A percentile compares a stretch with the other conserved stretches of the same genome.
Conservation (phyloP, 345 rosid genomes). For the Isatis tinctoria region DNA sequence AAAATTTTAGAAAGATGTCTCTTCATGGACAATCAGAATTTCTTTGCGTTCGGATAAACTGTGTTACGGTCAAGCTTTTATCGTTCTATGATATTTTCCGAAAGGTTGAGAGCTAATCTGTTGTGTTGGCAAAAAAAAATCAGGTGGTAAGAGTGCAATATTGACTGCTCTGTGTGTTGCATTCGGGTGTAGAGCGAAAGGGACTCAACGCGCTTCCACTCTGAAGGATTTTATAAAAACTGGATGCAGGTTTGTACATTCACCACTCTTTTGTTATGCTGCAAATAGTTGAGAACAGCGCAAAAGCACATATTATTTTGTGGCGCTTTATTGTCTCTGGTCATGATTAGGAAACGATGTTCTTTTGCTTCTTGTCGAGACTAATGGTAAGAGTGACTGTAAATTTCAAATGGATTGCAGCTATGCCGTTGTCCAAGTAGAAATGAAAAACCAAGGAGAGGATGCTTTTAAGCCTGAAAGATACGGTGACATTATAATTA, state of each 20-base stretch:
- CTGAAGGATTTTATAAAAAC: constrained; percentile 83
- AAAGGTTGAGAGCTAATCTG: neutral
- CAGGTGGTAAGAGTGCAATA: constrained; percentile 95
- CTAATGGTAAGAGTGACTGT: neutral
- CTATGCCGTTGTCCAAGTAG: constrained; percentile 70
- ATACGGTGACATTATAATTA: constrained; percentile 59
- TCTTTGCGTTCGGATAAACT: neutral
- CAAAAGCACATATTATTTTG: neutral
- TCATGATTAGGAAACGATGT: neutral
- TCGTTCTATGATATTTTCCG: neutral
- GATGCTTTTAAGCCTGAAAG: constrained; percentile 75
- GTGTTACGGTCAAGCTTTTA: neutral
- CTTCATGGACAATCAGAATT: neutral
- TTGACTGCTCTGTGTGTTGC: constrained; percentile 88
- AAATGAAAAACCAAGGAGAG: constrained; percentile 66
- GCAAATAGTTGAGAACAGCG: neutral
- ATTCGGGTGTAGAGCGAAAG: constrained; percentile 86
- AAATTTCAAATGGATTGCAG: constrained; percentile 35
- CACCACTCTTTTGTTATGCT: neutral
- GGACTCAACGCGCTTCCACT: constrained; percentile 80
- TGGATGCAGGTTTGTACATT: constrained; percentile 67
- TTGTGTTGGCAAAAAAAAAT: neutral
- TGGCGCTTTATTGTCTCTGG: neutral
- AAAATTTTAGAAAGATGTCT: neutral
- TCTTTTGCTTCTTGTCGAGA: neutral